Evolutionary conservation across 495 filamentous ascomycete species (phyloP), one percentile per base, ranked within the genome.

Genomic region (Podospora sp.): DNA sequence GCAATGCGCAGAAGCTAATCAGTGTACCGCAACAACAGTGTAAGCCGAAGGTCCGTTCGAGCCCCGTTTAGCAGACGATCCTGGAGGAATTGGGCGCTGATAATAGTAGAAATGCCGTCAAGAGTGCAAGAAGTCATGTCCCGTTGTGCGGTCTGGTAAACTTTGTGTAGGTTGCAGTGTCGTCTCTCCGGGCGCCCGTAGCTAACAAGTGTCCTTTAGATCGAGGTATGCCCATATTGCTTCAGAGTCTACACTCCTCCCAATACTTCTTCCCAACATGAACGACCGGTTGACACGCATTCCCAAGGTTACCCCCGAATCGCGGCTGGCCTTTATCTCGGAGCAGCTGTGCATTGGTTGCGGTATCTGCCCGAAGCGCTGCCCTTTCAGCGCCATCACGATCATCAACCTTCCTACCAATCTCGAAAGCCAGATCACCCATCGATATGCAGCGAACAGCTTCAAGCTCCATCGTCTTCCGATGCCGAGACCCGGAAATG

Each of bases 401-500:
- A 98, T 99, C 78, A 98, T 99, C 92, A 98, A 98, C 82, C 81
- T 99, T 80, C 95, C 96, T 64, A 98, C 95, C 79, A 99, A 98
- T 80, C 88, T 99, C 77, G 95, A 99, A 79, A 94, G 89, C 65
- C 91, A 97, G 75, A 94, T 99, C 72, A 98, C 95, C 67, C 95
- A 99, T 78, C 92, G 96, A 78, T 99, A 99, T 80, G 94, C 94
- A 14, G 94, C 95, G 71, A 99, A 99, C 84, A 97, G 94, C 82
- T 99, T 99, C 87, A 99, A 99, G 85, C 89, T 99, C 66, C 95
- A 99, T 79, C 86, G 95, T 71, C 86, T 99, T 70, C 95, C 95
- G 29, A 97, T 93, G 82, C 95, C 95, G 53, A 88, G 95, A 51
- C 95, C 95, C 33, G 96, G 96, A 27, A 93, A 97, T 72, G 96